A percentile compares a stretch with the other conserved stretches of the same genome.
Evolutionary conservation across 2,329 filamentous ascomycete species (phyloP).

Genomic region (Plectosphaerella sp.): DNA sequence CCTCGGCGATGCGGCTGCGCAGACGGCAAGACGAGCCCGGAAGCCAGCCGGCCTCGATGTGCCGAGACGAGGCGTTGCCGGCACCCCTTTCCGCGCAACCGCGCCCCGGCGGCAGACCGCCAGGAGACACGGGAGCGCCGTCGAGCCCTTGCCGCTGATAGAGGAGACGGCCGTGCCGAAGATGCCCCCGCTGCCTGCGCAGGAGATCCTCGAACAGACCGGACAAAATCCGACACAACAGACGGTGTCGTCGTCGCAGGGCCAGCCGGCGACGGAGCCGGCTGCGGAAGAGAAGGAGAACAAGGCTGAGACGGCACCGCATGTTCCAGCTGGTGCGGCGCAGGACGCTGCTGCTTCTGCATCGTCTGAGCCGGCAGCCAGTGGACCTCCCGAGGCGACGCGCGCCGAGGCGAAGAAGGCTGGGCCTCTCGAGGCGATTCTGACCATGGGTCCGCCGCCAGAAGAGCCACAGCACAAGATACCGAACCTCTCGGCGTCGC

Average conservation of each 20-base stretch:
- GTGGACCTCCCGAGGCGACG: constrained; percentile 11
- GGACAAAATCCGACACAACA: not conserved
- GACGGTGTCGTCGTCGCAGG: not conserved
- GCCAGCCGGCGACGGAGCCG: not conserved
- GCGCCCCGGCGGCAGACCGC: constrained; percentile 36
- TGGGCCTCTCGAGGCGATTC: constrained; percentile 47
- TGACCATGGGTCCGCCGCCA: constrained; percentile 39
- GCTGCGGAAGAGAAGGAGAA: constrained; percentile 4
- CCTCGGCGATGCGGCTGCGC: constrained; percentile 36
- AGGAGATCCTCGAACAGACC: not conserved
- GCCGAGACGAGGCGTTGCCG: constrained; percentile 28
- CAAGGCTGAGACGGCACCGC: not conserved
- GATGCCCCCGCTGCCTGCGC: constrained; percentile 14
- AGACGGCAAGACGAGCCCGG: constrained; percentile 28
- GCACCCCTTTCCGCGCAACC: constrained; percentile 27
- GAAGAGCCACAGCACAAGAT: constrained; percentile 36
- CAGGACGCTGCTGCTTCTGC: not conserved
- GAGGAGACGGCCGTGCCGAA: constrained; percentile 7
- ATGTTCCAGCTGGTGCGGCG: not conserved
- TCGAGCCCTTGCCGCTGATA: constrained; percentile 44
- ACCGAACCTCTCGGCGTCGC: constrained; percentile 67
- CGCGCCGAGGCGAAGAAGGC: constrained; percentile 33
- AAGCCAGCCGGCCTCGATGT: constrained; percentile 19
- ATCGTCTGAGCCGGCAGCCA: not conserved
- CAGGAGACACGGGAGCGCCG: constrained; percentile 55